Conservation (phyloP, 257 asterid species). For the Solanum habrochaites region DNA sequence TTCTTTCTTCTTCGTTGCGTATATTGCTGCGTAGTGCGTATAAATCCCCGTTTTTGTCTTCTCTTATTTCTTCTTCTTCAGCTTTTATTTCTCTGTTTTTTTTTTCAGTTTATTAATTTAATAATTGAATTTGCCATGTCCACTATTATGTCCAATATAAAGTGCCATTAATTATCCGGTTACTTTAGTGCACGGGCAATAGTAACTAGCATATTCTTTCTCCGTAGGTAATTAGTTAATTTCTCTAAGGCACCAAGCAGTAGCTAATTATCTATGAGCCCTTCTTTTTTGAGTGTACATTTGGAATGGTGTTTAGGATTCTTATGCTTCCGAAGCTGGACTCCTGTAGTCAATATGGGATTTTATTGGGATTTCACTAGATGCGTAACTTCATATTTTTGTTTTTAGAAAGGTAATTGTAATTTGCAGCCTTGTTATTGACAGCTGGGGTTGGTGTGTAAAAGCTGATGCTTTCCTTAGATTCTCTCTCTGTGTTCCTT, state of each 20-base stretch:
- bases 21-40: not conserved
- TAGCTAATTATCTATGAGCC: not conserved
- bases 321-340: not conserved
- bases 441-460: not conserved
- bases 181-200: not conserved
- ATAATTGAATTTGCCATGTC: not conserved
- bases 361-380: not conserved
- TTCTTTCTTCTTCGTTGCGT: not conserved
- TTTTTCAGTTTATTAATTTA: not conserved
- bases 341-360: not conserved
- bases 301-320: not conserved
- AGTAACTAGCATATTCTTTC: not conserved
- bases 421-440: not conserved
- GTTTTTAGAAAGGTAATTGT: not conserved
- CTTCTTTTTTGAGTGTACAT: not conserved
- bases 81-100: not conserved
- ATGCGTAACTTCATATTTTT: not conserved
- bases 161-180: not conserved
- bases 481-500: not conserved
- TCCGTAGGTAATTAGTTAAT: not conserved
- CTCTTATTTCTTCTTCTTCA: not conserved
- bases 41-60: not conserved
- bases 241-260: not conserved
- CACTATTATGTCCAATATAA: not conserved
- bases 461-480: not conserved